Conservation (phyloP, 176 grass and related monocot species). For the Alloteropsis semialata region DNA sequence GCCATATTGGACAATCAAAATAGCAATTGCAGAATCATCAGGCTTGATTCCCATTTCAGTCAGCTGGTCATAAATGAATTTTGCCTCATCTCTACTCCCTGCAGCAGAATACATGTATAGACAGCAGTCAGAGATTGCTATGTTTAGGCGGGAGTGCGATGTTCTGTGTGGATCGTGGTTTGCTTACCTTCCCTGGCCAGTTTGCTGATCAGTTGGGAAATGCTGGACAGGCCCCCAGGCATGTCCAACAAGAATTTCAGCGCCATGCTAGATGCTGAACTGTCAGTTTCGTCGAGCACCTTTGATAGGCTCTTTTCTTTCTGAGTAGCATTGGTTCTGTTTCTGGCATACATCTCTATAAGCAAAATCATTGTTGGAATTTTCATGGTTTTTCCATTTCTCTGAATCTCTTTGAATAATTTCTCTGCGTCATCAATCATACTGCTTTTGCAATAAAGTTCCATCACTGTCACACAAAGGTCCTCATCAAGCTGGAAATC, state of each 20-base stretch:
- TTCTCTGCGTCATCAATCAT: slow-evolving; percentile 52
- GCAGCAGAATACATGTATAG: slow-evolving; percentile 44
- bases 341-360: slow-evolving; percentile 64
- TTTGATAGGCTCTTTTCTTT: slow-evolving; percentile 46
- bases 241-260: slow-evolving; percentile 58
- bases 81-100: slow-evolving; percentile 58
- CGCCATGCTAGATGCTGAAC: background rate
- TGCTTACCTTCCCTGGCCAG: slow-evolving; percentile 77
- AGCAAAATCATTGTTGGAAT: slow-evolving; percentile 43
- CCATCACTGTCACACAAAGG: slow-evolving; percentile 69
- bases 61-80: slow-evolving; percentile 57
- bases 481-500: slow-evolving; percentile 50
- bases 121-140: slow-evolving; percentile 9
- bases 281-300: slow-evolving; percentile 24
- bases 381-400: slow-evolving; percentile 30
- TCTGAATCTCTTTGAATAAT: slow-evolving; percentile 58
- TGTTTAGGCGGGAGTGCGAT: slow-evolving; percentile 7
- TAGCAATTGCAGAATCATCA: slow-evolving; percentile 55
- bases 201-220: slow-evolving; percentile 69
- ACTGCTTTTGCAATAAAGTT: slow-evolving; percentile 70
- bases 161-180: background rate
- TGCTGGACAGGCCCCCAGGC: slow-evolving; percentile 40
- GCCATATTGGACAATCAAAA: slow-evolving; percentile 82
- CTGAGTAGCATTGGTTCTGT: slow-evolving; percentile 37
- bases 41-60: slow-evolving; percentile 53